phyloP scores from a whole-genome alignment of 2,329 filamentous ascomycete genomes.

The Massarina eburnea region DNA sequence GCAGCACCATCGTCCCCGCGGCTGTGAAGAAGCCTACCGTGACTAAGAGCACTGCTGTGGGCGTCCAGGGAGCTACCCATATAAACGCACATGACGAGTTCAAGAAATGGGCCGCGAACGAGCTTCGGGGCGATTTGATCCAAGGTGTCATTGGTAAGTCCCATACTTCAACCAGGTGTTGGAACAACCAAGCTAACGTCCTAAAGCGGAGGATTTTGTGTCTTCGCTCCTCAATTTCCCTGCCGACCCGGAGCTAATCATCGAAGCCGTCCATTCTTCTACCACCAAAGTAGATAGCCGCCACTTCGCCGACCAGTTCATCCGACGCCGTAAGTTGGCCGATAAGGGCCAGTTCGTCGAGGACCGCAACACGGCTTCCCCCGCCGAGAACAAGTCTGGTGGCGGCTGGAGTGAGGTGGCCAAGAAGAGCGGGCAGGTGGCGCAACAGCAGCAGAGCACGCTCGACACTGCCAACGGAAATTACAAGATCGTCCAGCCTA shows the following conservation, averaged over 20 bases:
- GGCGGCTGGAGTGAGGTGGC: slow-evolving; percentile 95
- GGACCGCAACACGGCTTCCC: slow-evolving; percentile 57
- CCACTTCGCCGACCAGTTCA: slow-evolving; percentile 92
- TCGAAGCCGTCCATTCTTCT: slow-evolving; percentile 83
- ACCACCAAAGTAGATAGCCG: slow-evolving; percentile 89
- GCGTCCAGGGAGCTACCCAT: slow-evolving; percentile 45
- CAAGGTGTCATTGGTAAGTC: slow-evolving; percentile 66
- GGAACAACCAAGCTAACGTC: slow-evolving; percentile 19
- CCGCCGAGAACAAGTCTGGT: slow-evolving; percentile 44
- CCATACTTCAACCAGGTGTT: too few species aligned
- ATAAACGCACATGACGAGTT: slow-evolving; percentile 84
- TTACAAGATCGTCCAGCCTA: slow-evolving; percentile 88
- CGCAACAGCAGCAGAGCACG: slow-evolving; percentile 46
- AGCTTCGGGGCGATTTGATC: slow-evolving; percentile 74
- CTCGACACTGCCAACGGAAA: slow-evolving; percentile 55
- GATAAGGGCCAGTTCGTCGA: slow-evolving; percentile 88
- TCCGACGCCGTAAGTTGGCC: slow-evolving; percentile 88
- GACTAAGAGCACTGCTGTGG: slow-evolving; percentile 47
- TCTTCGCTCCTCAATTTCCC: slow-evolving; percentile 74
- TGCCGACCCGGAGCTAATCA: slow-evolving; percentile 76
- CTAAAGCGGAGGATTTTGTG: slow-evolving; percentile 76
- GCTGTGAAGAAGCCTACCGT: slow-evolving; percentile 58
- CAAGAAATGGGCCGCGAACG: slow-evolving; percentile 83
- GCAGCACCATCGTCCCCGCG: slow-evolving; percentile 46
- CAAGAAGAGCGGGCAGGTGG: slow-evolving; percentile 78